Conservation (phyloP, 2,329 filamentous ascomycete species). For the Xylogone sp. region DNA sequence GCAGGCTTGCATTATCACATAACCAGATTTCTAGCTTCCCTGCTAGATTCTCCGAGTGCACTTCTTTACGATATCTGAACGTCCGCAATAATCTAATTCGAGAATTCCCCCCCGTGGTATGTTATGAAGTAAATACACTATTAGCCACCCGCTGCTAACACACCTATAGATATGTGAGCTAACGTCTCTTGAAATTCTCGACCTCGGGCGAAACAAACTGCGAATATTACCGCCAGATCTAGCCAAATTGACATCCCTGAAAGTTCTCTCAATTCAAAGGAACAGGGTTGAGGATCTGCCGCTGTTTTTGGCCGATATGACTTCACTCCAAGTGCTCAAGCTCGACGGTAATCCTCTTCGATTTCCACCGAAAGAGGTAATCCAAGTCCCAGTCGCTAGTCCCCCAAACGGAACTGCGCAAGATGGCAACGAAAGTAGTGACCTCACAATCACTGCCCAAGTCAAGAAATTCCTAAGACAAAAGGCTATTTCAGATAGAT, state of each 20-base stretch:
- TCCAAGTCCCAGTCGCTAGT: constrained; percentile 54
- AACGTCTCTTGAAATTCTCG: constrained; percentile 83
- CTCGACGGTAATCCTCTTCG: constrained; percentile 82
- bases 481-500: constrained; percentile 42
- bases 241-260: constrained; percentile 75
- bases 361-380: constrained; percentile 70
- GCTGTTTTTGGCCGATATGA: constrained; percentile 82
- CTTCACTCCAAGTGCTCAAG: constrained; percentile 82
- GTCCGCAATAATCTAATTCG: constrained; percentile 71
- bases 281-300: constrained; percentile 86
- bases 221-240: constrained; percentile 74
- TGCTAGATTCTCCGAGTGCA: constrained; percentile 68
- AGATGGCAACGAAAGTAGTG: constrained; percentile 62
- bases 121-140: constrained; percentile 23
- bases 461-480: constrained; percentile 59
- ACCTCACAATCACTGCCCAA: constrained; percentile 55
- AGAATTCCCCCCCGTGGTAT: constrained; percentile 61
- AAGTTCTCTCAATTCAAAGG: constrained; percentile 82
- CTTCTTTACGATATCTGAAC: constrained; percentile 75
- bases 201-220: constrained; percentile 86
- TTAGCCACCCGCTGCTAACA: constrained; percentile 8
- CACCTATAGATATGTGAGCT: constrained; percentile 72
- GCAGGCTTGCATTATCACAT: constrained; percentile 75
- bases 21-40: constrained; percentile 71
- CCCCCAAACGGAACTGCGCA: constrained; percentile 51